Base-by-base conservation (phyloP, 1,284 basidiomycete genomes). In the Vanrija pseudolonga region DNA sequence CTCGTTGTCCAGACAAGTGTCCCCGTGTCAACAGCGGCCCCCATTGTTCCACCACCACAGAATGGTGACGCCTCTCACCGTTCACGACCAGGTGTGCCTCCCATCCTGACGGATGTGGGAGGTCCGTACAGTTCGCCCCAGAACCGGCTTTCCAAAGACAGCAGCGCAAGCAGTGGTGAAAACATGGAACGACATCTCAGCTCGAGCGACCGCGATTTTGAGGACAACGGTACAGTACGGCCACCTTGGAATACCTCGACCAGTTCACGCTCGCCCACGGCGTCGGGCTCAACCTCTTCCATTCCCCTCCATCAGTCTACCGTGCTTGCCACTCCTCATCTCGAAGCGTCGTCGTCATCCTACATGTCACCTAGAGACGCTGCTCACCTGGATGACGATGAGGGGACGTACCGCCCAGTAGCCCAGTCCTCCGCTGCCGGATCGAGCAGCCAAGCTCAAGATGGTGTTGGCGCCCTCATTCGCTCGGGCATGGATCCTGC, bases 1-100 rank as follows among this genome's bases (percentile, higher is more conserved):
- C 80, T 91, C 55, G 85, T 90, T 22, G 59, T 68, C 42, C 74
- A 75, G 51, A 72, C 67, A 11, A 53, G 63, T 37, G 55, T 71
- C 2, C 66, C 68, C 6, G 57, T 59, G 7, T 63, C 69, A 4
- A 61, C 68, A 0, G 59, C 71, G 3, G 69, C 70, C 14, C 60
- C 70, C 17, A 66, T 63, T 2, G 68, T 75, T 9, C 72, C 73
- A 8, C 74, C 72, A 0, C 38, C 45, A 22, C 32, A 32, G 14
- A 32, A 32, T 32, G 32, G 32, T 12, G 32, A 45, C 63, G 65
- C 14, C 26, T 50, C 36, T 24, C 49, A 47, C 11, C 58, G 39
- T 45, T 45, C 45, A 4, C 60, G 55, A 3, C 60, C 63, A 15
- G 61, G 60, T 6, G 61, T 67, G 17, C 59, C 66, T 9, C 66